Evolutionary conservation across 2,329 filamentous ascomycete genomes (phyloP).

Genomic region (Exophiala oligosperma): DNA sequence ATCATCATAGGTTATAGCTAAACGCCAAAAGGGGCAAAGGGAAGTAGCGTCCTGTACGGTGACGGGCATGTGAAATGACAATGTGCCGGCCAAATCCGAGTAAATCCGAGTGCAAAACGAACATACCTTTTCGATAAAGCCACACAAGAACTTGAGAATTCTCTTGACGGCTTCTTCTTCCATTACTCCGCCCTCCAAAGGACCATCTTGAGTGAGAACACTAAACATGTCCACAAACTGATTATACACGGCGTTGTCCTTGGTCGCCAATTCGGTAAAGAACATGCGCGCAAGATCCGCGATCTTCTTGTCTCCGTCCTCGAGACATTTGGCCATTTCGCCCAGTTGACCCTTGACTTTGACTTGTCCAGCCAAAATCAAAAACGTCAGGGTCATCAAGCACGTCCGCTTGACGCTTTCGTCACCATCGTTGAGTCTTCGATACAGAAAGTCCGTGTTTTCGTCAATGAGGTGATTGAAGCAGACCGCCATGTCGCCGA

Average conservation of each 20-base stretch:
- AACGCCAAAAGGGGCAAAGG: no score
- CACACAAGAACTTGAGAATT: conserved; percentile 88
- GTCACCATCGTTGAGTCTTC: conserved; percentile 84
- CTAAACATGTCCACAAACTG: conserved; percentile 99
- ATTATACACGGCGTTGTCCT: conserved; percentile 98
- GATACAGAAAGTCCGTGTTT: conserved; percentile 97
- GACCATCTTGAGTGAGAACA: conserved; percentile 77
- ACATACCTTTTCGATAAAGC: conserved; percentile 93
- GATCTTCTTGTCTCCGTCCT: conserved; percentile 92
- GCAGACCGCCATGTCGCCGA: conserved; percentile 98
- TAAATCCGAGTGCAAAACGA: no score
- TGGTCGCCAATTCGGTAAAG: conserved; percentile 94
- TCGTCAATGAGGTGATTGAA: conserved; percentile 99
- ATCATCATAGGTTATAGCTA: no score
- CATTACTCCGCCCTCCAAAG: conserved; percentile 47
- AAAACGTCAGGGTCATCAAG: conserved; percentile 95
- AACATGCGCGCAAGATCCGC: conserved; percentile 96
- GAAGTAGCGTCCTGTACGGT: no score
- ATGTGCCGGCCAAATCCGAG: no score
- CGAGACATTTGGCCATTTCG: conserved; percentile 98
- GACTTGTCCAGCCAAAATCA: conserved; percentile 95
- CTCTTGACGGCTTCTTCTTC: conserved; percentile 82
- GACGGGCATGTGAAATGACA: not conserved
- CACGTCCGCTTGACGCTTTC: conserved; percentile 93
- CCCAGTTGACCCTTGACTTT: conserved; percentile 98